phyloP scores from a whole-genome alignment of 441 rosid genomes.

The Lepidium campestre region DNA sequence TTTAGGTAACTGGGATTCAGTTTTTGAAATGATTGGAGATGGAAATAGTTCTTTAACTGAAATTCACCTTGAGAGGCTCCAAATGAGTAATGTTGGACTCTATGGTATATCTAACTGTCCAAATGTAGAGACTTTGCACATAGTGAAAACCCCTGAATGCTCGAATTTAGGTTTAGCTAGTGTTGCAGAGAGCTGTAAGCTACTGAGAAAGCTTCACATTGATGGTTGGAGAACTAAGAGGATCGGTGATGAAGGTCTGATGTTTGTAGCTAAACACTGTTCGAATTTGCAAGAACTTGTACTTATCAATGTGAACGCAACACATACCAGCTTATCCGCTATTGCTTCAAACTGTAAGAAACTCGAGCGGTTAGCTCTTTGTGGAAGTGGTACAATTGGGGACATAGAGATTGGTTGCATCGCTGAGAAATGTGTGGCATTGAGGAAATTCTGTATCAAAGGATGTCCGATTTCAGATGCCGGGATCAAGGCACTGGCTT shows the following conservation, averaged over 20 bases:
- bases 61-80: slow-evolving; percentile 57
- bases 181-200: slow-evolving; percentile 44
- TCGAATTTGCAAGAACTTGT: slow-evolving; percentile 54
- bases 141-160: slow-evolving; percentile 49
- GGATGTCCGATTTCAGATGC: slow-evolving; percentile 45
- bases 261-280: slow-evolving; percentile 46
- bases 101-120: slow-evolving; percentile 34
- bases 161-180: slow-evolving; percentile 38
- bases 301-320: slow-evolving; percentile 52
- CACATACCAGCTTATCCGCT: slow-evolving; percentile 31
- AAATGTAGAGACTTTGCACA: slow-evolving; percentile 43
- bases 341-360: slow-evolving; percentile 46
- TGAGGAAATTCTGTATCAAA: slow-evolving; percentile 61
- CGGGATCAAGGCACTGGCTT: slow-evolving; percentile 46
- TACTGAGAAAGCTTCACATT: slow-evolving; percentile 52
- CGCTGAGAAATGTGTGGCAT: slow-evolving; percentile 40
- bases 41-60: slow-evolving; percentile 32
- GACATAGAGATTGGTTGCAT: slow-evolving; percentile 49
- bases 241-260: slow-evolving; percentile 47
- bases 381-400: slow-evolving; percentile 49
- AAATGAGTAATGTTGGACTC: slow-evolving; percentile 46
- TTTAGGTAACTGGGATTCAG: slow-evolving; percentile 54
- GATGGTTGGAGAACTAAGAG: slow-evolving; percentile 57
- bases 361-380: slow-evolving; percentile 53
- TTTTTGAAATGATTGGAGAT: slow-evolving; percentile 34